Percentiles rank a stretch among this genome's conserved stretches.
Conservation (phyloP, 352 stramenopile genomes). For the Thraustochytrium sp. region DNA sequence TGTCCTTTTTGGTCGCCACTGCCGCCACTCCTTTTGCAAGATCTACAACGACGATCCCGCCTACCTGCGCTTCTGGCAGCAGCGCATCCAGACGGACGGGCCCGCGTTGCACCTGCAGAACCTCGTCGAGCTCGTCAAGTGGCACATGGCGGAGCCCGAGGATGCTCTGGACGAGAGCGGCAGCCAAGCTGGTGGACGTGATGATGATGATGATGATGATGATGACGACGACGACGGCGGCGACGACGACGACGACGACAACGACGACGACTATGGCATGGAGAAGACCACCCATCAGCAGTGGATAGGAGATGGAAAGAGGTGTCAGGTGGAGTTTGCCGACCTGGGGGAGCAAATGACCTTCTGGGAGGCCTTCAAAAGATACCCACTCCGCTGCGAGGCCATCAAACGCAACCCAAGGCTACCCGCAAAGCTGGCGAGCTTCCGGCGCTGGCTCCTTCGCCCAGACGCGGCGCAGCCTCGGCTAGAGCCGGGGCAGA, state of each 20-base stretch:
- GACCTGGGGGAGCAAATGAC: background rate
- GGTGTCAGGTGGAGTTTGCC: background rate
- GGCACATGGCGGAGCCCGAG: background rate
- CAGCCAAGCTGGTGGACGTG: background rate
- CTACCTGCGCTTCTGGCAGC: background rate
- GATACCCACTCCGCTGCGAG: background rate
- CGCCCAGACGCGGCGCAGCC: background rate
- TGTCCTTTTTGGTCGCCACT: background rate
- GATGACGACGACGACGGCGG: background rate
- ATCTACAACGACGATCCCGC: background rate
- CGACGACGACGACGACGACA: background rate
- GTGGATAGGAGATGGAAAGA: background rate
- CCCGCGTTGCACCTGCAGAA: background rate
- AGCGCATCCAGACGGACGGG: background rate
- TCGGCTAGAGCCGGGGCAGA: too few species aligned
- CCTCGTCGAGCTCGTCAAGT: background rate
- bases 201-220: background rate
- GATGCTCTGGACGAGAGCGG: background rate
- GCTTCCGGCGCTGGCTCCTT: background rate
- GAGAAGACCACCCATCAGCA: too few species aligned
- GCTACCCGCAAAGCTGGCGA: background rate
- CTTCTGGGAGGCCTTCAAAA: background rate
- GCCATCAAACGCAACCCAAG: background rate
- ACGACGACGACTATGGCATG: too few species aligned
- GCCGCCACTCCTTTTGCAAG: background rate